phyloP scores from a whole-genome alignment of 306 rosid genomes.

The Lotus japonicus region DNA sequence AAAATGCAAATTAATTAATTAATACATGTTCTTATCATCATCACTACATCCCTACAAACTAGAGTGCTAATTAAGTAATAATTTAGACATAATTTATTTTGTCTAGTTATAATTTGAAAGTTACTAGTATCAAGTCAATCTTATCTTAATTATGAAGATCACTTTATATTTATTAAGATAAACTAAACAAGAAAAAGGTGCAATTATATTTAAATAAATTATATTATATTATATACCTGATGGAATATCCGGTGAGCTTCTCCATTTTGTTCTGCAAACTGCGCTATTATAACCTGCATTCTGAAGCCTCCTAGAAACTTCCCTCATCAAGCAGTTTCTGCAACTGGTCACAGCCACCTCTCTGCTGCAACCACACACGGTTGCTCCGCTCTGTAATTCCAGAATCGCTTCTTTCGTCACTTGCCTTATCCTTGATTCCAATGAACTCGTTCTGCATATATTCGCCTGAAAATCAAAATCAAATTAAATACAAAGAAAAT shows the following conservation, averaged over 20 bases:
- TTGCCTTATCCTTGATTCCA: constrained; percentile 57
- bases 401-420: constrained; percentile 47
- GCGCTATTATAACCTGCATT: constrained; percentile 54
- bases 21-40: too few relatives aligned
- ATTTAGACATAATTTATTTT: neutral
- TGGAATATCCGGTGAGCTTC: constrained; percentile 50
- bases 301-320: constrained; percentile 54
- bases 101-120: neutral
- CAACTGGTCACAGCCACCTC: constrained; percentile 21
- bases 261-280: constrained; percentile 83
- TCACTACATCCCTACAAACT: too few relatives aligned
- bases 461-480: constrained; percentile 31
- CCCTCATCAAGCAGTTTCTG: constrained; percentile 59
- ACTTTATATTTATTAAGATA: neutral
- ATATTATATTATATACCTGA: constrained; percentile 48
- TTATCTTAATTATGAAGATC: neutral
- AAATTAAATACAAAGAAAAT: too few relatives aligned
- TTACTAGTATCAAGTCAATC: neutral
- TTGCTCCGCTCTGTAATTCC: constrained; percentile 28
- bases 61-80: neutral
- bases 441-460: constrained; percentile 45
- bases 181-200: neutral
- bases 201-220: neutral
- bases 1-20: too few relatives aligned
- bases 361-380: constrained; percentile 50